These are phyloP conservation scores for Apiospora kogelbergensis DNA, from an alignment of 2,329 filamentous ascomycete species.

Conservation along the genomic window DNA sequence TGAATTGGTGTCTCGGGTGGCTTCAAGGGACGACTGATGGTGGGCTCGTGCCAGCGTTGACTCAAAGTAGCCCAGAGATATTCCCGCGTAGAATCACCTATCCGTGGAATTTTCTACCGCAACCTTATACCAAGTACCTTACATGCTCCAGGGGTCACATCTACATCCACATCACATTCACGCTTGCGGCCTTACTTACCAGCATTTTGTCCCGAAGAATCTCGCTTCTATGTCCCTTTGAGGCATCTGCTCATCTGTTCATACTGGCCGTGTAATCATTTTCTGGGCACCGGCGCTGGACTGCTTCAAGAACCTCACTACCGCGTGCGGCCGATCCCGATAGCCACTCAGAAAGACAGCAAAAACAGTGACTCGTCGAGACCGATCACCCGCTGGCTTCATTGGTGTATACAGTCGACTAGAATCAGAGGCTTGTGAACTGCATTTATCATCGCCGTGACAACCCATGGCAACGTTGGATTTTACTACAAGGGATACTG, in stretches of 20 bases:
- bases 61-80: background rate
- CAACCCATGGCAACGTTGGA: constrained; percentile 8
- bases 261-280: background rate
- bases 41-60: background rate
- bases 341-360: background rate
- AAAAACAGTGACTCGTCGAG: background rate
- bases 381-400: background rate
- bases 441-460: background rate
- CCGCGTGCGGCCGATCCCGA: background rate
- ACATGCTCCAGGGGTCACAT: background rate
- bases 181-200: background rate
- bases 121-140: constrained; percentile 2
- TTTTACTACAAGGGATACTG: background rate
- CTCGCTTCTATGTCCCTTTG: background rate
- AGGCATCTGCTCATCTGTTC: background rate
- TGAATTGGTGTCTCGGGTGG: background rate
- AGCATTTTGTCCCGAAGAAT: background rate
- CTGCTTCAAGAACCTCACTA: background rate
- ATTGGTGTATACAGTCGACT: background rate
- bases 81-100: background rate
- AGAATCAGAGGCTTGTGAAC: background rate
- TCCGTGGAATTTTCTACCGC: background rate
- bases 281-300: background rate
- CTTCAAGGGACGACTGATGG: background rate
- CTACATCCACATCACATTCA: background rate